Evolutionary conservation across 768 basidiomycete genomes (phyloP), one percentile per base, ranked within the genome.

Genomic region (Naganishia kalamii): DNA sequence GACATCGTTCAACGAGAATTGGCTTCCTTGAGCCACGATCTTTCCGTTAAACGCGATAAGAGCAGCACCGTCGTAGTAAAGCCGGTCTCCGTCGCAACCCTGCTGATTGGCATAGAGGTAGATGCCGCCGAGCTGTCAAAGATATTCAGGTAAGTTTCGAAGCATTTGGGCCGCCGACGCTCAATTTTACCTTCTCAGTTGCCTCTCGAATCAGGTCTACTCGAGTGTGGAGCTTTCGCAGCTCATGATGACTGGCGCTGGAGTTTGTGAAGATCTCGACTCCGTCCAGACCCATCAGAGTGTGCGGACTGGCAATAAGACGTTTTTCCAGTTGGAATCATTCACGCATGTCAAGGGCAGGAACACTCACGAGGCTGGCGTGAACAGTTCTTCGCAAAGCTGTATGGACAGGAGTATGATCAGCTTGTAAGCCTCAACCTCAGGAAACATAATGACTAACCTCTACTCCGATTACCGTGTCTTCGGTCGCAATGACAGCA

Each of bases 211-310:
- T 97, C 12, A 99, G 82, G 67, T 99, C 92, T 1, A 98, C 85
- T 7, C 96, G 86, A 8, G 85, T 86, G 73, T 91, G 85, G 27
- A 99, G 83, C 78, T 99, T 99, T n/a, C 96, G 87, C 27, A 99
- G 85, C 75, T 98, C 96, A 73, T 99, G 96, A 75, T 99, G 96
- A 77, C 91, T 94, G 4, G 92, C 96, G 69, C 90, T 93, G 0
- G 96, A 98, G 79, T 99, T 99, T 10, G 94, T 97, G 75, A 98
- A 97, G 54, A 99, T 96, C 78, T 99, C 96, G 8, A 97, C 94
- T 5, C 96, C 96, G 72, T 99, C 94, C 10, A 99, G 84, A 7
- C 94, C 96, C 96, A 98, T 98, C 13, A 87, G 80, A 63, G 97
- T 94, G 75, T 99, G 96, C 4, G 96, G 96, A 67, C 96, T 99